A percentile compares a stretch with the other conserved stretches of the same genome.
These are phyloP conservation scores for Aspergillus sp. DNA, from an alignment of 2,329 filamentous ascomycete genomes.

Conservation along the genomic window DNA sequence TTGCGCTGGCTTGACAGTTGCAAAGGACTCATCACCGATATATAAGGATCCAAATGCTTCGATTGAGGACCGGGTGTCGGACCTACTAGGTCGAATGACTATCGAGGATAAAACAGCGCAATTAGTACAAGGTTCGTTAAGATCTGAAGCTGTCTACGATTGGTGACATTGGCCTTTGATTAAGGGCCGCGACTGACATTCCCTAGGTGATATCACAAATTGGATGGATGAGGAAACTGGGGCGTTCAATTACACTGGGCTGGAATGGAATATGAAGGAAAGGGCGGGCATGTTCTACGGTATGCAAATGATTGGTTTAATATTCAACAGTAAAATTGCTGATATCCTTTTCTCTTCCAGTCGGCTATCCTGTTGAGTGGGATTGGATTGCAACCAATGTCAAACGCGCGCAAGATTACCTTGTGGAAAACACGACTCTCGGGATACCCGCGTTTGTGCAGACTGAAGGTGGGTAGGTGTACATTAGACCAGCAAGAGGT, in stretches of 20 bases:
- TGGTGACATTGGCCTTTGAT: background rate
- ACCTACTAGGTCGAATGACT: constrained; percentile 71
- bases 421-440: constrained; percentile 63
- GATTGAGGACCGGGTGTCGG: constrained; percentile 64
- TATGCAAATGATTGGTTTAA: constrained; percentile 11
- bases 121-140: constrained; percentile 54
- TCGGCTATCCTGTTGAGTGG: constrained; percentile 66
- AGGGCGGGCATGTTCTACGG: constrained; percentile 68
- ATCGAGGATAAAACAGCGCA: constrained; percentile 72
- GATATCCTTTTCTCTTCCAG: constrained; percentile 29
- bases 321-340: background rate
- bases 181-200: background rate
- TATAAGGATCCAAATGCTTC: constrained; percentile 66
- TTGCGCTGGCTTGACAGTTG: constrained; percentile 18
- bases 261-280: constrained; percentile 65
- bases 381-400: constrained; percentile 63
- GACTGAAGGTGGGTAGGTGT: constrained; percentile 56
- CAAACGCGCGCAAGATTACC: constrained; percentile 67
- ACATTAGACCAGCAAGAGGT: background rate
- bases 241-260: constrained; percentile 65
- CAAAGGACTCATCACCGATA: constrained; percentile 22
- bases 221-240: constrained; percentile 70
- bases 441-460: constrained; percentile 74
- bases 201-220: constrained; percentile 65
- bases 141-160: background rate